Percentiles rank a stretch among this genome's conserved stretches.
phyloP scores from a whole-genome alignment of 2,329 filamentous ascomycete species.

The Sphaerulina musiva region DNA sequence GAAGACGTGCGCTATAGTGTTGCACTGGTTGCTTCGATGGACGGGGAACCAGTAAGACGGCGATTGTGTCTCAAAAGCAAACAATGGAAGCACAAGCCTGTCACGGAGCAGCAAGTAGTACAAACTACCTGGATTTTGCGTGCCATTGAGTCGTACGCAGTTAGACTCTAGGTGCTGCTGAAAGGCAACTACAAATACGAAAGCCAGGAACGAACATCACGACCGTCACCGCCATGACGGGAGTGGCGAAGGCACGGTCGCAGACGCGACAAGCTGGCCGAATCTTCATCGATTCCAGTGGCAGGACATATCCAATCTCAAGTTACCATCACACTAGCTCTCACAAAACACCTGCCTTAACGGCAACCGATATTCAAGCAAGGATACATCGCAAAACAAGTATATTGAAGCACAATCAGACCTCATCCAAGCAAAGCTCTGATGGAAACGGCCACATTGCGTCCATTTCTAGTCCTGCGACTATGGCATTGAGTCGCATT shows the following conservation, averaged over 20 bases:
- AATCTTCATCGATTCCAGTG: conserved; percentile 3
- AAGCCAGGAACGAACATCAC: neutral
- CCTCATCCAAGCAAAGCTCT: no score
- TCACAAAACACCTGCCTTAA: neutral
- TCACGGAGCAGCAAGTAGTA: neutral
- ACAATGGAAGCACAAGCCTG: neutral
- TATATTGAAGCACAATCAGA: no score
- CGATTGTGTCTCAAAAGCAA: neutral
- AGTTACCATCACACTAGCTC: neutral
- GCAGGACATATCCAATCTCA: conserved; percentile 4
- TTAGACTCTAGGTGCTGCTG: neutral
- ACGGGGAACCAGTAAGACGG: neutral
- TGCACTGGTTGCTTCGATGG: neutral
- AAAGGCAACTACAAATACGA: neutral
- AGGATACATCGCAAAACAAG: no score
- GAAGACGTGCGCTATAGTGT: neutral
- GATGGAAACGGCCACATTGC: no score
- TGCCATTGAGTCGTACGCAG: conserved; percentile 7
- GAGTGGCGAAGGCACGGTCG: neutral
- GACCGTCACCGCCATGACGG: neutral
- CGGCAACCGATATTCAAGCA: neutral
- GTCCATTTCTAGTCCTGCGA: no score
- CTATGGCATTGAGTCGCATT: conserved; percentile 3
- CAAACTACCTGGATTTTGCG: conserved; percentile 8
- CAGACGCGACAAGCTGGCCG: neutral